phyloP scores from a whole-genome alignment of 257 asterid species.

The Fraxinus anomala region DNA sequence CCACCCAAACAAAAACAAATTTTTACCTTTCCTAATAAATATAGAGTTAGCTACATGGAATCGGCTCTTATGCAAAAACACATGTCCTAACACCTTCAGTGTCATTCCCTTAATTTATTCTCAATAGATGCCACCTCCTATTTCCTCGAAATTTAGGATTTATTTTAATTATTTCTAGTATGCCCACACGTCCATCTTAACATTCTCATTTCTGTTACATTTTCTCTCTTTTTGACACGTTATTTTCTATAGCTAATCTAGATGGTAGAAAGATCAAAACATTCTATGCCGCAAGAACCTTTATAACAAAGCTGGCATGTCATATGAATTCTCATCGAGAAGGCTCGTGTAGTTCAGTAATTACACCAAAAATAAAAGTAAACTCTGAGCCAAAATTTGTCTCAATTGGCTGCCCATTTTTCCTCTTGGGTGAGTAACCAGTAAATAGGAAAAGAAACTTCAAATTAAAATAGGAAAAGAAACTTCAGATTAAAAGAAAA shows the following conservation, averaged over 20 bases:
- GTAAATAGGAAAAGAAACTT: too few species aligned
- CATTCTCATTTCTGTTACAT: not conserved
- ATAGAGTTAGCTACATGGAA: not conserved
- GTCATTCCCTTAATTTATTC: not conserved
- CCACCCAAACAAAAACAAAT: too few species aligned
- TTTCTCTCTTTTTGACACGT: not conserved
- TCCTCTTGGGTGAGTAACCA: too few species aligned
- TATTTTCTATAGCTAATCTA: not conserved
- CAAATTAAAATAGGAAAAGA: too few species aligned
- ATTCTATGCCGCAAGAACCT: too few species aligned
- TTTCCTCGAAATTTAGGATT: not conserved
- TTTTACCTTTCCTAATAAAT: not conserved
- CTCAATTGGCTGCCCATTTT: too few species aligned
- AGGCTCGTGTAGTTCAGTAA: too few species aligned
- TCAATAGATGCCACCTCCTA: not conserved
- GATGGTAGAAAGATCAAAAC: not conserved
- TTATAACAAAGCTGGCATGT: too few species aligned
- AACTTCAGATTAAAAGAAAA: too few species aligned
- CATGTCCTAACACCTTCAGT: not conserved
- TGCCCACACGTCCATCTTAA: not conserved
- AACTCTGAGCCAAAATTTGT: too few species aligned
- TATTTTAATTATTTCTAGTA: not conserved
- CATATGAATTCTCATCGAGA: too few species aligned
- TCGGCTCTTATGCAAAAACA: not conserved
- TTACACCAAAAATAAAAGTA: too few species aligned